phyloP scores from a whole-genome alignment of 768 basidiomycete genomes.

The Lentinula lateritia region DNA sequence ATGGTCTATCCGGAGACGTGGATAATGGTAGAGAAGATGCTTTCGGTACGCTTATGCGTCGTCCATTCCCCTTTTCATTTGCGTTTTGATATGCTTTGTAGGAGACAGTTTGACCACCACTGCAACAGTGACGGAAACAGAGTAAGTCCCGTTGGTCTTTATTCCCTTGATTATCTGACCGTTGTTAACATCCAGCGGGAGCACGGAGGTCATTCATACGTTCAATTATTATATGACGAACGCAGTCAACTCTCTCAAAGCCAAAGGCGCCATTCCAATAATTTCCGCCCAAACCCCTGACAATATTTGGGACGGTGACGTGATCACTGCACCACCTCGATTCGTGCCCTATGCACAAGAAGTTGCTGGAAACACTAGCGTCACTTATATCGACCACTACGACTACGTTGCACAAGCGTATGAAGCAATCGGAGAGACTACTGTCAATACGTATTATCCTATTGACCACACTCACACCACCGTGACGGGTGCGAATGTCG shows the following conservation, averaged over 20 bases:
- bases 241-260: conserved; percentile 32
- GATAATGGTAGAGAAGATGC: conserved; percentile 40
- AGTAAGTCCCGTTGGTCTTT: conserved; percentile 19
- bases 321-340: conserved; percentile 30
- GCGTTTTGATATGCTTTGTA: background rate
- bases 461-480: conserved; percentile 43
- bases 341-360: conserved; percentile 41
- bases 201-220: conserved; percentile 33
- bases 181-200: conserved; percentile 22
- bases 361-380: conserved; percentile 29
- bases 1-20: conserved; percentile 14
- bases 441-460: conserved; percentile 34
- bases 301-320: conserved; percentile 34
- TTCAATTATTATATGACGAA: conserved; percentile 41
- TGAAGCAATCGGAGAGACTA: conserved; percentile 29
- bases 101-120: conserved; percentile 29
- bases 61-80: no score
- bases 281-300: conserved; percentile 43
- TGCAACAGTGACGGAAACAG: conserved; percentile 26
- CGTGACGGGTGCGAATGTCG: conserved; percentile 37
- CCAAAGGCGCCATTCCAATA: conserved; percentile 43
- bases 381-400: conserved; percentile 41
- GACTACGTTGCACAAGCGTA: conserved; percentile 37
- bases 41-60: conserved; percentile 19
- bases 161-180: background rate